These are phyloP conservation scores for Trichoderma brevicompactum DNA, from an alignment of 2,329 filamentous ascomycete genomes.

Conservation along the genomic window DNA sequence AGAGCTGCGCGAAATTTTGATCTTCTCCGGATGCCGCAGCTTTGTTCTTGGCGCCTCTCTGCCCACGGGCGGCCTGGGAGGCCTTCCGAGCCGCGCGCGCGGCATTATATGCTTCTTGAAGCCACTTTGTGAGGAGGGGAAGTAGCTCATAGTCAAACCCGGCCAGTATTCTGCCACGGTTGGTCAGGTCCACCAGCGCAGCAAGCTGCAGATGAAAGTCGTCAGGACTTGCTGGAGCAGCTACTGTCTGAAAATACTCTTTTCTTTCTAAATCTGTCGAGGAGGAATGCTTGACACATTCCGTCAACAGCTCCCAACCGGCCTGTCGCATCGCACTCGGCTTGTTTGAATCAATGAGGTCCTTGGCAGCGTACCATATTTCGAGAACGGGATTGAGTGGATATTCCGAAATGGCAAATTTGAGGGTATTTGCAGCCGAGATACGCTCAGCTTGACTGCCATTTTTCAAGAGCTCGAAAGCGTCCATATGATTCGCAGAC, in stretches of 20 bases:
- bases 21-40: conserved; percentile 56
- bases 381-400: conserved; percentile 62
- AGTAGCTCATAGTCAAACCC: conserved; percentile 71
- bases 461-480: conserved; percentile 59
- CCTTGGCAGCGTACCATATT: conserved; percentile 69
- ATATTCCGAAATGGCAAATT: conserved; percentile 61
- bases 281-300: conserved; percentile 65
- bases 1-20: conserved; percentile 65
- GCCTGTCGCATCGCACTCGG: conserved; percentile 57
- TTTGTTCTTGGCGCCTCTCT: conserved; percentile 45
- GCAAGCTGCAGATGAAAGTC: conserved; percentile 71
- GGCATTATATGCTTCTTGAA: conserved; percentile 59
- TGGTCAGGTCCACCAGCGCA: conserved; percentile 64
- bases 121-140: conserved; percentile 65
- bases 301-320: conserved; percentile 69
- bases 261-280: conserved; percentile 69
- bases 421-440: conserved; percentile 61
- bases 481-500: conserved; percentile 57
- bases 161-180: conserved; percentile 63
- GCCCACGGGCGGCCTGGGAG: conserved; percentile 43
- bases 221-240: conserved; percentile 58
- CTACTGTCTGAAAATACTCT: conserved; percentile 67
- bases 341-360: conserved; percentile 64
- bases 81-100: conserved; percentile 57
- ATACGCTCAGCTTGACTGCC: conserved; percentile 59